Evolutionary conservation across 345 rosid species (phyloP).

Genomic region (Heritiera littoralis): DNA sequence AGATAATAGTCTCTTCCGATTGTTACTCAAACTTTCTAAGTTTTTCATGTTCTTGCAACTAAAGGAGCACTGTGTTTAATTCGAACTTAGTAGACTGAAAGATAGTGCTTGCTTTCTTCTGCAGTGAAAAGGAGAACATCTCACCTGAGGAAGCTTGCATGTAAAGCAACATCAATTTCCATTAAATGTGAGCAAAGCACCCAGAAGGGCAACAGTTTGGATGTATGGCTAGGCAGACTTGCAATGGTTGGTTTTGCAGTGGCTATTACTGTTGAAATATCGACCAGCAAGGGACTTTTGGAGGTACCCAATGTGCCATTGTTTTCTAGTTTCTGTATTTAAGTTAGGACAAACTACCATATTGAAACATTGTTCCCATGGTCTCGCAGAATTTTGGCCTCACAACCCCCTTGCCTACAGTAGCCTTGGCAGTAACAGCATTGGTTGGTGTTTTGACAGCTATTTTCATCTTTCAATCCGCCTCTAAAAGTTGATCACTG

Average conservation of each 20-base stretch:
- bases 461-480: conserved; percentile 87
- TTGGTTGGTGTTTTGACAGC: conserved; percentile 77
- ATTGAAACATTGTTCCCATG: not conserved
- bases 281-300: conserved; percentile 86
- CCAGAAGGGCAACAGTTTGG: conserved; percentile 56
- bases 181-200: conserved; percentile 71
- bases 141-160: conserved; percentile 33
- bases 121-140: conserved; percentile 42
- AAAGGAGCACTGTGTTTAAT: not conserved
- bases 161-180: conserved; percentile 49
- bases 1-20: not conserved
- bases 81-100: not conserved
- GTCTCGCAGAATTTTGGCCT: conserved; percentile 85
- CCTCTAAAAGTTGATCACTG: conserved; percentile 47
- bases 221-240: conserved; percentile 87
- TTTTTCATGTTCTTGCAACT: not conserved
- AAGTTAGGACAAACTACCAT: not conserved
- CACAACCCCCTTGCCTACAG: conserved; percentile 70
- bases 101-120: conserved; percentile 24
- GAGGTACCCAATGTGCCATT: conserved; percentile 50
- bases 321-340: conserved; percentile 9
- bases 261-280: conserved; percentile 67
- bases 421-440: conserved; percentile 82
- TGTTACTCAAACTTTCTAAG: not conserved
- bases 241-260: conserved; percentile 92